A percentile compares a stretch with the other conserved stretches of the same genome.
These are phyloP conservation scores for Diplodia intermedia DNA, from an alignment of 2,329 filamentous ascomycete genomes.

Conservation along the genomic window DNA sequence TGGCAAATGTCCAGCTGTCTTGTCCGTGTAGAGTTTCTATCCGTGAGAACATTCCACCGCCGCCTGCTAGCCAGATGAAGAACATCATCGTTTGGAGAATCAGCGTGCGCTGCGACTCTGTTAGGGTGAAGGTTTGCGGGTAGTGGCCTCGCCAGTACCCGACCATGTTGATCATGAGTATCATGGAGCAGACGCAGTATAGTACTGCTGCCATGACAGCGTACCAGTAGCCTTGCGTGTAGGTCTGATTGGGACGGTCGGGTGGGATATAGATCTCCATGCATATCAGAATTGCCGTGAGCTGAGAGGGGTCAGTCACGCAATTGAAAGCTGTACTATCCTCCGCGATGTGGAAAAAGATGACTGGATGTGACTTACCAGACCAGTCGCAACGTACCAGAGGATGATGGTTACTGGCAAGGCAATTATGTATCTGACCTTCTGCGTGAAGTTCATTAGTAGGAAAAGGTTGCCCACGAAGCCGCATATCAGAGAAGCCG, in stretches of 20 bases:
- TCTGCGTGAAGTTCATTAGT: conserved; percentile 83
- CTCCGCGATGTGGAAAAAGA: background rate
- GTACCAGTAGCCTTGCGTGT: conserved; percentile 88
- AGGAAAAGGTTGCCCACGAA: conserved; percentile 81
- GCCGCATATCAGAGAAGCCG: conserved; percentile 76
- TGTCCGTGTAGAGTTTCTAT: conserved; percentile 62
- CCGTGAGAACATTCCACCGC: conserved; percentile 74
- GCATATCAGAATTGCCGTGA: conserved; percentile 70
- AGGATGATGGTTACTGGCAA: conserved; percentile 82
- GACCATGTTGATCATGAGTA: conserved; percentile 80
- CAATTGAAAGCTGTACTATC: background rate
- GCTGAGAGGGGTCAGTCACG: conserved; percentile 47
- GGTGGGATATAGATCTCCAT: conserved; percentile 68
- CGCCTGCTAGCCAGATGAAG: conserved; percentile 79
- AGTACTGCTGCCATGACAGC: conserved; percentile 79
- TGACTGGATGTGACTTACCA: conserved; percentile 53
- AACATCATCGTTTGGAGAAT: conserved; percentile 91
- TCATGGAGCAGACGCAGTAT: conserved; percentile 78
- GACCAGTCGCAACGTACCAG: conserved; percentile 71
- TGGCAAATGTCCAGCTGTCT: conserved; percentile 72
- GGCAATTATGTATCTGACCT: conserved; percentile 80
- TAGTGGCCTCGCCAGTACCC: conserved; percentile 80
- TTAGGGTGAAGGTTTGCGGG: conserved; percentile 77
- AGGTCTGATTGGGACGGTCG: conserved; percentile 57
- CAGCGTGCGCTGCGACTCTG: conserved; percentile 80